These are phyloP conservation scores for Sporothrix protearum DNA, from an alignment of 2,329 filamentous ascomycete genomes.

Conservation along the genomic window DNA sequence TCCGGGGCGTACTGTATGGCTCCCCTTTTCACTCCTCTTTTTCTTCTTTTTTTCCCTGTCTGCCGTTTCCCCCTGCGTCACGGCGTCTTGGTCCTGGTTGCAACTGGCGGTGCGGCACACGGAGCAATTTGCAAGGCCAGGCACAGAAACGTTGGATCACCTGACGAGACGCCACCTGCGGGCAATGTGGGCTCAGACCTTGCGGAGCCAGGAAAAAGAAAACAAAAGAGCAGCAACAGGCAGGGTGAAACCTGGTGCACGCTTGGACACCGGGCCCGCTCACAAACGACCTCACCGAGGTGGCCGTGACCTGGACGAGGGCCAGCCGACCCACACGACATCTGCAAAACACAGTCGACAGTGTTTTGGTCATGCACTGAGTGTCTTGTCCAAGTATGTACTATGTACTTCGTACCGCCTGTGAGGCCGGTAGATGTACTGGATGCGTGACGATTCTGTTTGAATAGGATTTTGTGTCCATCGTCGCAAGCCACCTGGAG, in stretches of 20 bases:
- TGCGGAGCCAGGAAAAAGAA: neutral
- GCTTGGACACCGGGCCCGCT: neutral
- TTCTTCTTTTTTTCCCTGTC: neutral
- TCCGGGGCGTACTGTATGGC: neutral
- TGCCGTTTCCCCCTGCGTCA: neutral
- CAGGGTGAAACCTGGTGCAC: neutral
- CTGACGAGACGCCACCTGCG: constrained; percentile 1
- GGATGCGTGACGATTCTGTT: too few relatives aligned
- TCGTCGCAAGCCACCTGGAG: neutral
- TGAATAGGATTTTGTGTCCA: neutral
- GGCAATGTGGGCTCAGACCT: neutral
- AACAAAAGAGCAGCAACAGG: neutral
- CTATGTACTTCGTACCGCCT: too few relatives aligned
- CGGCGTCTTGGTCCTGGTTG: neutral
- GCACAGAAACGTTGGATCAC: constrained; percentile 15
- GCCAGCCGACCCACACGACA: neutral
- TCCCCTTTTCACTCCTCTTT: neutral
- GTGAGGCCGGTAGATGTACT: too few relatives aligned
- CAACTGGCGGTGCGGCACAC: neutral
- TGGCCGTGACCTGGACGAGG: neutral
- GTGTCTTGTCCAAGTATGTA: neutral
- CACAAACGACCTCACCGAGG: neutral
- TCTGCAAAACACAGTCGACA: neutral
- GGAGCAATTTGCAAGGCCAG: constrained; percentile 11
- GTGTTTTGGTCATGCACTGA: neutral